Conservation (phyloP, 163 green algal species). For the Prototheca wickerhamii region DNA sequence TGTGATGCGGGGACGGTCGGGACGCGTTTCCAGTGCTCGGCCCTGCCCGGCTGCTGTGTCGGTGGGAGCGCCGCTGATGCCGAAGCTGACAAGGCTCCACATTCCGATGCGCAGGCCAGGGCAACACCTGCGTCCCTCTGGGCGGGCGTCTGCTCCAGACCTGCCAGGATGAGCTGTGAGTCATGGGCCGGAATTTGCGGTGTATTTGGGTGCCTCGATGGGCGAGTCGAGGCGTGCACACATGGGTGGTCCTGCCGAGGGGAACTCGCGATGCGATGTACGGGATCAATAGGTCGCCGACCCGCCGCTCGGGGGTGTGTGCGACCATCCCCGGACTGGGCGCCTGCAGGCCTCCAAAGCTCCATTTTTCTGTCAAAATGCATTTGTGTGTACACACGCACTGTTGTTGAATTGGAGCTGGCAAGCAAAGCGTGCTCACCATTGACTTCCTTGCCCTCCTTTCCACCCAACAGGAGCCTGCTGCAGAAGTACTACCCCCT, state of each 20-base stretch:
- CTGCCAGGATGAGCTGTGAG: conserved; percentile 2
- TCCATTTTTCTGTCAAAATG: no score
- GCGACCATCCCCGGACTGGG: no score
- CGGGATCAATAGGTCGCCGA: no score
- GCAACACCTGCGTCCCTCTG: neutral
- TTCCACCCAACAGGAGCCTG: neutral
- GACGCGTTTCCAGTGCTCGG: neutral
- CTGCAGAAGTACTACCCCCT: conserved; percentile 6
- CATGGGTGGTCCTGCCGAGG: no score
- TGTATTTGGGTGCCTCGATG: neutral
- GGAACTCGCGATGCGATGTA: no score
- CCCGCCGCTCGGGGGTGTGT: no score
- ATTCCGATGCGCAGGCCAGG: neutral
- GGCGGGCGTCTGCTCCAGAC: neutral
- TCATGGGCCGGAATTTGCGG: neutral
- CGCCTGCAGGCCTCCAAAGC: no score
- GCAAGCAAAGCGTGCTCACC: no score
- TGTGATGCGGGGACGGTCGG: neutral
- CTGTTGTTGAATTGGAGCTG: no score
- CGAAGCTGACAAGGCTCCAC: neutral
- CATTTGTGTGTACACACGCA: no score
- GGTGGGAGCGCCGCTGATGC: neutral
- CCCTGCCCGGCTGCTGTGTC: neutral
- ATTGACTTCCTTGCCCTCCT: neutral
- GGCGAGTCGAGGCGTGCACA: no score